Percentiles rank a stretch among this genome's conserved stretches.
Conservation (phyloP, 805 yeast species). For the Grigorovia jiainica region DNA sequence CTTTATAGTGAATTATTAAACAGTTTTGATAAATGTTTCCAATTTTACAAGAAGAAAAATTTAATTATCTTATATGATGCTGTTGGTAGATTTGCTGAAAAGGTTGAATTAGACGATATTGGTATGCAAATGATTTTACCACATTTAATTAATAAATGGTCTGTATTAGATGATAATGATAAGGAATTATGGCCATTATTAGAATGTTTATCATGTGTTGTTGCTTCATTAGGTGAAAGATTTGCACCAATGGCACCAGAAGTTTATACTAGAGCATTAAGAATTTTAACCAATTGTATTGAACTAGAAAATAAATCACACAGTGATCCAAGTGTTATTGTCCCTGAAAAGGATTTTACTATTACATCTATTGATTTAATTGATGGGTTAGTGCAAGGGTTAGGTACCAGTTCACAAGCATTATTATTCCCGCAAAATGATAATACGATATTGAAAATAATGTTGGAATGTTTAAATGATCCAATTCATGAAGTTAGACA, state of each 20-base stretch:
- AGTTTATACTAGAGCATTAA: constrained; percentile 68
- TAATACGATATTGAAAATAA: constrained; percentile 45
- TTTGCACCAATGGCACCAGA: constrained; percentile 87
- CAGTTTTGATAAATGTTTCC: constrained; percentile 67
- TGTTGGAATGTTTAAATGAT: constrained; percentile 66
- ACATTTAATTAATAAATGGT: constrained; percentile 79
- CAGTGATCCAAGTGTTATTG: constrained; percentile 54
- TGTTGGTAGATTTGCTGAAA: constrained; percentile 79
- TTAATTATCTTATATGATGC: constrained; percentile 80
- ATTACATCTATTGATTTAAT: constrained; percentile 83
- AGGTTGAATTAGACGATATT: constrained; percentile 46
- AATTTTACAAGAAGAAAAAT: constrained; percentile 71
- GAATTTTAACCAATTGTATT: constrained; percentile 59
- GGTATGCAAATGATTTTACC: constrained; percentile 62
- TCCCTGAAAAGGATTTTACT: constrained; percentile 84
- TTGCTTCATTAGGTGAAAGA: constrained; percentile 73
- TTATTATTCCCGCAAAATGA: constrained; percentile 27
- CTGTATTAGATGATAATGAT: constrained; percentile 61
- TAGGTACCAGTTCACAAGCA: constrained; percentile 53
- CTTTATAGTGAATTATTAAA: constrained; percentile 52
- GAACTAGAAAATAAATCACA: constrained; percentile 55
- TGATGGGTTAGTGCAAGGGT: constrained; percentile 89
- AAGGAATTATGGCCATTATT: constrained; percentile 82
- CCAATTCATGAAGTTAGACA: constrained; percentile 84
- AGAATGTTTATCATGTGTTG: constrained; percentile 87